Base-by-base conservation (phyloP, 2,329 filamentous ascomycete genomes). In the Stromatinia cepivora region DNA sequence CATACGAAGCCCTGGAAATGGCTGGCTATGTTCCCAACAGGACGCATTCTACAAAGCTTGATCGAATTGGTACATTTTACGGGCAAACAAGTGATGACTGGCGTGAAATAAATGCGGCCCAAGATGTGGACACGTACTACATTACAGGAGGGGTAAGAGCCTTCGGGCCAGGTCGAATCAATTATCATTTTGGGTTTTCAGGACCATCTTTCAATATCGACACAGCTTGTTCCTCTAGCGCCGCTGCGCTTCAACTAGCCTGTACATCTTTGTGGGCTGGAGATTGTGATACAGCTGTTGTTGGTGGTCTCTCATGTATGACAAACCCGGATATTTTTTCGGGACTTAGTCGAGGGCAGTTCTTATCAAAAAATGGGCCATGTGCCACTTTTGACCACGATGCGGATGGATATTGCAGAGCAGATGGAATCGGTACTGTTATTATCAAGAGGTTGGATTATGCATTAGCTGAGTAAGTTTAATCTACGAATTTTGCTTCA, bases 1-100 rank as follows among this genome's bases (percentile, higher is more conserved):
- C 91, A 0, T 94, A 93, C 75, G 92, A 94, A 77, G 92, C 92
- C 0, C 83, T 95, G 61, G 92, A 95, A 78, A 92, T 92, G 87
- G 89, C 89, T 45, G 92, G 92, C 1, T 91, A 92, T 75, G 90
- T 92, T 13, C 74, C 76, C 1, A 76, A 78, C 45, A 72, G 74
- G 56, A 78, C 77, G 22, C 72, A 70, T 4, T 76, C 77, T 6
- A 78, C 76, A 11, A 73, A 74, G 42, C 88, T 92, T 8, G 73
- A 77, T 54, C 75, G 77, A 25, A 73, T 79, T 59, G 77, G 77
- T 1, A 76, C 75, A 31, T 79, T 76, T 46, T 78, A 77, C 63
- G 77, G 77, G 31, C 74, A 76, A 53, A 77, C 77, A 4, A 76
- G 72, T 70, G 75, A 78, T 57, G 77, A 79, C 62, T 79, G 75